A percentile compares a stretch with the other conserved stretches of the same genome.
These are phyloP conservation scores for Mallotus japonicus DNA, from an alignment of 441 rosid genomes.

Conservation along the genomic window DNA sequence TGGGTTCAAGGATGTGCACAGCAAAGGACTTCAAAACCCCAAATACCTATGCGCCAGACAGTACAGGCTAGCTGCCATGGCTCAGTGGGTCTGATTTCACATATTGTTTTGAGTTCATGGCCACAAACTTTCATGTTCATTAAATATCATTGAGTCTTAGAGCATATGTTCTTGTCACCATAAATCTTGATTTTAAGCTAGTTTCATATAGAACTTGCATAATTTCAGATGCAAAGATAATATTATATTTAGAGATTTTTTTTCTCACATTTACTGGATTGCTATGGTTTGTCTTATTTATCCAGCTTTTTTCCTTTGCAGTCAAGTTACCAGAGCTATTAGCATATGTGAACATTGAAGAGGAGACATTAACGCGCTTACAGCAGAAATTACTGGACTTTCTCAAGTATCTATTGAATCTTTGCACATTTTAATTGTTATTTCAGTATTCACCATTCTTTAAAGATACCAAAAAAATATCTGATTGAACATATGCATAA, in stretches of 20 bases:
- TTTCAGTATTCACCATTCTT: not conserved
- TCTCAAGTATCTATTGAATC: slow-evolving; percentile 59
- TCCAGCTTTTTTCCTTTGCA: slow-evolving; percentile 33
- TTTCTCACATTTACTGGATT: no score
- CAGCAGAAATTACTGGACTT: slow-evolving; percentile 87
- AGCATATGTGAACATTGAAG: slow-evolving; percentile 84
- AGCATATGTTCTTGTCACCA: no score
- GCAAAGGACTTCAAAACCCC: not conserved
- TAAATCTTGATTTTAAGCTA: no score
- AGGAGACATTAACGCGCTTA: slow-evolving; percentile 73
- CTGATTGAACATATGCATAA: not conserved
- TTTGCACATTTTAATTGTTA: slow-evolving; percentile 6
- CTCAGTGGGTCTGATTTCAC: no score
- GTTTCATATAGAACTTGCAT: no score
- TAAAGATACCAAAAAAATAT: not conserved
- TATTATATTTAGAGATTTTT: no score
- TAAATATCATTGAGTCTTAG: no score
- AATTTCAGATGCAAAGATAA: no score
- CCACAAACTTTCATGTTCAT: no score
- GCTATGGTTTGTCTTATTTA: not conserved
- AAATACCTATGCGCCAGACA: not conserved
- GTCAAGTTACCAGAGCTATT: slow-evolving; percentile 93
- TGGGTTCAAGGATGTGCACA: not conserved
- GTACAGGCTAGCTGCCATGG: not conserved
- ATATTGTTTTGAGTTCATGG: no score